Percentiles rank a stretch among this genome's conserved stretches.
Conservation (phyloP, 305 asterid species). For the Nicotiana rustica region DNA sequence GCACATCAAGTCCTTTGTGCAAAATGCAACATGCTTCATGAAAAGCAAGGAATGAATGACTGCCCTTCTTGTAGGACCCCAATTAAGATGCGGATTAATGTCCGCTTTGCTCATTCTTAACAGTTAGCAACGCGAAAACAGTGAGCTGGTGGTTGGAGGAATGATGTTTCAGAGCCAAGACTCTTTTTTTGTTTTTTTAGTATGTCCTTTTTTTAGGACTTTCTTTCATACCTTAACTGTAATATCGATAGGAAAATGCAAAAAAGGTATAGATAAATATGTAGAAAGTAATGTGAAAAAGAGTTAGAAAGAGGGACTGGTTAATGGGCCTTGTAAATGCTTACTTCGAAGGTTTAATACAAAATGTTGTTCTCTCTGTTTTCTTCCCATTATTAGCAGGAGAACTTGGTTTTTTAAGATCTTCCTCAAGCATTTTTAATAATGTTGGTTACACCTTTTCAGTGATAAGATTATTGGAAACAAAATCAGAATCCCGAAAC, state of each 20-base stretch:
- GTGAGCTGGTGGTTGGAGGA: neutral
- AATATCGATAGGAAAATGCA: slow-evolving; percentile 16
- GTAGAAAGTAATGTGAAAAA: neutral
- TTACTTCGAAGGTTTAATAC: slow-evolving; percentile 20
- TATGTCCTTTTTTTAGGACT: slow-evolving; percentile 8
- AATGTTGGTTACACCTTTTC: neutral
- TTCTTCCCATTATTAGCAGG: neutral
- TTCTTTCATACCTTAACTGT: neutral
- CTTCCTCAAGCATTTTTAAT: neutral
- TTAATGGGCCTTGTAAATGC: slow-evolving; percentile 25
- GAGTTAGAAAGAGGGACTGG: neutral
- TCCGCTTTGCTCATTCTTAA: slow-evolving; percentile 44
- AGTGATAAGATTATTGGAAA: neutral
- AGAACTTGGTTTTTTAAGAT: neutral
- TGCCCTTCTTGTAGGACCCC: slow-evolving; percentile 86
- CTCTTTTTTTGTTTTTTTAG: neutral
- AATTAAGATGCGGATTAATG: slow-evolving; percentile 59
- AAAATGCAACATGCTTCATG: slow-evolving; percentile 58
- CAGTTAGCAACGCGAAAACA: neutral
- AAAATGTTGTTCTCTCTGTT: slow-evolving; percentile 5
- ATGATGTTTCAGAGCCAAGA: neutral
- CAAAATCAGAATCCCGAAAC: neutral
- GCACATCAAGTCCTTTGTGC: slow-evolving; percentile 80
- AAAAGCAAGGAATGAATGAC: slow-evolving; percentile 67
- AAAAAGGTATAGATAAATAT: slow-evolving; percentile 26